These are phyloP conservation scores for Cladosporium sphaerospermum DNA, from an alignment of 2,329 filamentous ascomycete genomes.

Conservation along the genomic window DNA sequence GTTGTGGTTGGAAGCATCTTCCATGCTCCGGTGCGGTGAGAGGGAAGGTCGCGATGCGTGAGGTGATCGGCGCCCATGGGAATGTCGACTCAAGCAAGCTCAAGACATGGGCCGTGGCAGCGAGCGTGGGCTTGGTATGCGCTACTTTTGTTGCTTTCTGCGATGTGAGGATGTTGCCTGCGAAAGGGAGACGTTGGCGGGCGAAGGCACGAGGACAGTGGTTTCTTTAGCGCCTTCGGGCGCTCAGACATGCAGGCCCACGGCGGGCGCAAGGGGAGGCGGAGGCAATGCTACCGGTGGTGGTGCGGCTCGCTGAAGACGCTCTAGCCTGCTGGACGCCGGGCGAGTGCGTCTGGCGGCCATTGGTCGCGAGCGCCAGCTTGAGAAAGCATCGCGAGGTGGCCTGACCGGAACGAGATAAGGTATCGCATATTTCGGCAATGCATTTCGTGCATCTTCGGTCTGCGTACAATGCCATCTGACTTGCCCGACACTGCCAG, in stretches of 20 bases:
- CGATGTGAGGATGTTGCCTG: neutral
- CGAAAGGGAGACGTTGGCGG: neutral
- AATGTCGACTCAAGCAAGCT: neutral
- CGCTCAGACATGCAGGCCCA: neutral
- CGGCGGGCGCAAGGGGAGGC: neutral
- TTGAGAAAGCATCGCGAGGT: too few species aligned
- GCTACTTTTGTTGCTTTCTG: neutral
- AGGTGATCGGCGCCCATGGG: conserved; percentile 8
- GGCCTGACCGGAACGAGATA: too few species aligned
- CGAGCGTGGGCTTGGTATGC: neutral
- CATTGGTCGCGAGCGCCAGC: too few species aligned
- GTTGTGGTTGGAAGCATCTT: conserved; percentile 8
- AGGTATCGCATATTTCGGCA: too few species aligned
- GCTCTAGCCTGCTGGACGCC: neutral
- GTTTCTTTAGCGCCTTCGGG: neutral
- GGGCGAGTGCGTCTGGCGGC: too few species aligned
- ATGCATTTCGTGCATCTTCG: too few species aligned
- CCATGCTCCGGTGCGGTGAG: conserved; percentile 9
- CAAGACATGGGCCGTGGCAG: conserved; percentile 1
- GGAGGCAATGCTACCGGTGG: neutral
- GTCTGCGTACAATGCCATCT: too few species aligned
- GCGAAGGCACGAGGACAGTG: neutral
- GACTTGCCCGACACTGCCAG: too few species aligned
- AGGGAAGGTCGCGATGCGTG: conserved; percentile 3
- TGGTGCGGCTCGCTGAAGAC: neutral